Evolutionary conservation across 2,329 filamentous ascomycete genomes (phyloP).

Genomic region (Helminthosporium solani): DNA sequence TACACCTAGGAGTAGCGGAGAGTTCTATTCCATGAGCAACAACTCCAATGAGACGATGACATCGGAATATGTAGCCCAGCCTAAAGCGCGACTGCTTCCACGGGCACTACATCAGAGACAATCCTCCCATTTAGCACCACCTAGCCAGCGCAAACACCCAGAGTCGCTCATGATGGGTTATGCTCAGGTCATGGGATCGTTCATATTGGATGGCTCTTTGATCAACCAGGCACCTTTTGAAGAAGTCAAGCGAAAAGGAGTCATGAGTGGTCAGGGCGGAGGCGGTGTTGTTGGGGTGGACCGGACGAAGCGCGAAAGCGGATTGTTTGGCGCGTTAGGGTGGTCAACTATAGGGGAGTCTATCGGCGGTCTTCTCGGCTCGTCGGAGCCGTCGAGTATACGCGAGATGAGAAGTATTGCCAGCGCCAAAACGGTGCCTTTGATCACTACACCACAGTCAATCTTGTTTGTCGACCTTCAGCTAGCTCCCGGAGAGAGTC

Average conservation of each 20-base stretch:
- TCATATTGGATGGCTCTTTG: conserved; percentile 86
- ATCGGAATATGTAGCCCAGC: conserved; percentile 72
- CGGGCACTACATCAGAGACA: conserved; percentile 31
- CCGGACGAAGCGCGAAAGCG: conserved; percentile 69
- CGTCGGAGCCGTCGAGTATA: conserved; percentile 85
- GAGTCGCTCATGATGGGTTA: conserved; percentile 98
- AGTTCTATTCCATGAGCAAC: conserved; percentile 94
- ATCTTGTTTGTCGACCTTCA: conserved; percentile 93
- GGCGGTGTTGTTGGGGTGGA: conserved; percentile 84
- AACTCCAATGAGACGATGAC: conserved; percentile 90
- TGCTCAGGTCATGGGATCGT: conserved; percentile 88
- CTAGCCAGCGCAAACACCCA: conserved; percentile 48
- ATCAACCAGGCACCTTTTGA: conserved; percentile 90
- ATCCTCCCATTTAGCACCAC: conserved; percentile 36
- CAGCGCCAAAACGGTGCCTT: conserved; percentile 81
- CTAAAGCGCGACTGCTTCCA: conserved; percentile 52
- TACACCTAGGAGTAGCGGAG: conserved; percentile 86
- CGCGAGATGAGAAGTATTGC: conserved; percentile 90
- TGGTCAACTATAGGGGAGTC: conserved; percentile 89
- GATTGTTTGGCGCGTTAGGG: conserved; percentile 79
- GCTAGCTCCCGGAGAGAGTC: conserved; percentile 84
- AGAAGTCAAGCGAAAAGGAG: conserved; percentile 91
- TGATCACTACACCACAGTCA: conserved; percentile 93
- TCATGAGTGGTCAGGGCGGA: conserved; percentile 77
- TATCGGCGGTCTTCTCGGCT: conserved; percentile 81